Conservation (phyloP, 306 rosid species). For the Glycyrrhiza uralensis region DNA sequence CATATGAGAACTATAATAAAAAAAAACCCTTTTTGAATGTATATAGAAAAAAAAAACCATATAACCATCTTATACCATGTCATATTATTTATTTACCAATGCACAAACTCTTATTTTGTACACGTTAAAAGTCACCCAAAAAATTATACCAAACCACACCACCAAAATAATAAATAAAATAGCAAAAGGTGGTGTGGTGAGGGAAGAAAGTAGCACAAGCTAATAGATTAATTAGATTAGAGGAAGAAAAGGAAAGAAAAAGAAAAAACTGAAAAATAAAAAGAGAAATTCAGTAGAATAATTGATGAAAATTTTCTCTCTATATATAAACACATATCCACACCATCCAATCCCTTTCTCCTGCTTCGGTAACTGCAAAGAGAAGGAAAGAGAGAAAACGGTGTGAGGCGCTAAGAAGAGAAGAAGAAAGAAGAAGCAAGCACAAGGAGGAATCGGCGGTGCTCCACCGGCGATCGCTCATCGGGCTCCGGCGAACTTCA, state of each 20-base stretch:
- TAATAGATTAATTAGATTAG: background rate
- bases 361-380: constrained; percentile 21
- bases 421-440: background rate
- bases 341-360: background rate
- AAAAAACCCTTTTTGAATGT: too few relatives aligned
- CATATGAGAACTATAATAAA: too few relatives aligned
- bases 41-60: too few relatives aligned
- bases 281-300: constrained; percentile 30
- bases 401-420: constrained; percentile 3
- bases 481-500: constrained; percentile 22
- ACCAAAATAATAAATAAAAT: background rate
- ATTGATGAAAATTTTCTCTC: constrained; percentile 18
- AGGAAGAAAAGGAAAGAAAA: background rate
- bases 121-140: too few relatives aligned
- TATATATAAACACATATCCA: constrained; percentile 21
- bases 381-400: background rate
- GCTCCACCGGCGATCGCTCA: constrained; percentile 24
- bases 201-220: constrained; percentile 7
- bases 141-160: constrained; percentile 8
- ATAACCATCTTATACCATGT: too few relatives aligned
- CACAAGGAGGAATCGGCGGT: constrained; percentile 16
- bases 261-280: background rate
- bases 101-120: too few relatives aligned
- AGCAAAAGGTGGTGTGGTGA: background rate
- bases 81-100: too few relatives aligned